A percentile compares a stretch with the other conserved stretches of the same genome.
Evolutionary conservation across 176 grass and related monocot species (phyloP).

Genomic region (Aegilops longissima): DNA sequence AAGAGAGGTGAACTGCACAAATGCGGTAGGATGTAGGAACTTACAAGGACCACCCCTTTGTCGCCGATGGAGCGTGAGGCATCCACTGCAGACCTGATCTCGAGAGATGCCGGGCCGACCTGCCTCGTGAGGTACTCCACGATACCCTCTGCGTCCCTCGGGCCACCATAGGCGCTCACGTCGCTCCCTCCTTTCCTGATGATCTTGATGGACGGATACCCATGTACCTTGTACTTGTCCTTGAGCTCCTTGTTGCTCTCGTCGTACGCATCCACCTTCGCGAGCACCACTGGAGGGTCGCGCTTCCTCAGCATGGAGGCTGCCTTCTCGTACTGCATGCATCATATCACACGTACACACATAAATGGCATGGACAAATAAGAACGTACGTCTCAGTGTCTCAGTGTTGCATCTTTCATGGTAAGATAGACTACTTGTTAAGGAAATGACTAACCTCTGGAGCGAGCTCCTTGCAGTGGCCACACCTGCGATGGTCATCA

Average conservation of each 20-base stretch:
- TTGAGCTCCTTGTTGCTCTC: constrained; percentile 75
- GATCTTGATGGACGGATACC: constrained; percentile 75
- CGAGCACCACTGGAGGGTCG: constrained; percentile 42
- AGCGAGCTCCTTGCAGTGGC: constrained; percentile 76
- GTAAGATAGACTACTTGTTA: not conserved
- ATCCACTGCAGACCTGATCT: constrained; percentile 55
- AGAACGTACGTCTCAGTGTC: not conserved
- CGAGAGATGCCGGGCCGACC: constrained; percentile 57
- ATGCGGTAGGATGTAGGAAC: constrained; percentile 18
- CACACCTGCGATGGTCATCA: constrained; percentile 58
- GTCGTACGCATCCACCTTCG: constrained; percentile 67
- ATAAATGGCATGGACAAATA: constrained; percentile 7
- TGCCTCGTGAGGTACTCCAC: constrained; percentile 77
- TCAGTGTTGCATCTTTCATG: not conserved
- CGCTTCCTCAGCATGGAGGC: constrained; percentile 54
- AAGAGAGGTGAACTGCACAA: not conserved
- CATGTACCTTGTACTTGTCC: constrained; percentile 55
- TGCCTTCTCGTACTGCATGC: constrained; percentile 82
- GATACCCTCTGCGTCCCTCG: constrained; percentile 65
- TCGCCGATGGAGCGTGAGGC: constrained; percentile 30
- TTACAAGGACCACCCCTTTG: constrained; percentile 70
- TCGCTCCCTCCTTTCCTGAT: constrained; percentile 54
- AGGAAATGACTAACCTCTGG: constrained; percentile 62
- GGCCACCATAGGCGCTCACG: constrained; percentile 55
- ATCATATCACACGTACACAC: not conserved